phyloP scores from a whole-genome alignment of 306 rosid genomes.

The Hippophae gyantsensis region DNA sequence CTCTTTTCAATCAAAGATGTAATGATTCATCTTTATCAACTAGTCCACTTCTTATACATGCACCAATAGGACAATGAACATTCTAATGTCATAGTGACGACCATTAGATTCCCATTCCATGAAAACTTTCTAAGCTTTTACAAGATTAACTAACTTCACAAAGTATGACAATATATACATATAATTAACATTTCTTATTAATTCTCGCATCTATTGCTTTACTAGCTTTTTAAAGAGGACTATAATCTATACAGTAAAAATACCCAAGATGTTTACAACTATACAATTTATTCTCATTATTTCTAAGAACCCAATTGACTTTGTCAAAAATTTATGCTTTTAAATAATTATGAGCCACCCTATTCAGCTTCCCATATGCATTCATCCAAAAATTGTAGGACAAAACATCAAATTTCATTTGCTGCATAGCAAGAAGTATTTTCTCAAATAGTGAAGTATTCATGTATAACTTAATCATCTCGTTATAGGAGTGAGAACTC shows the following conservation, averaged over 20 bases:
- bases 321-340: conserved; percentile 46
- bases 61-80: conserved; percentile 79
- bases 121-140: conserved; percentile 52
- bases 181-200: conserved; percentile 45
- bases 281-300: conserved; percentile 60
- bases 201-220: conserved; percentile 53
- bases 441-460: conserved; percentile 45
- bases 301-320: conserved; percentile 40
- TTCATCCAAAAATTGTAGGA: conserved; percentile 86
- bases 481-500: conserved; percentile 53
- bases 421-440: conserved; percentile 51
- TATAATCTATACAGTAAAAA: conserved; percentile 17
- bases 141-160: conserved; percentile 57
- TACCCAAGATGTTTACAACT: conserved; percentile 53
- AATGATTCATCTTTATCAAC: conserved; percentile 62
- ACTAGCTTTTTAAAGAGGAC: conserved; percentile 57
- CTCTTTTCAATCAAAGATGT: conserved; percentile 55
- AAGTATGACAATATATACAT: conserved; percentile 52
- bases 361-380: conserved; percentile 39
- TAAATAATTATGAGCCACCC: conserved; percentile 39
- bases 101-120: conserved; percentile 61
- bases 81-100: conserved; percentile 55
- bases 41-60: conserved; percentile 60
- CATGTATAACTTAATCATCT: conserved; percentile 80
- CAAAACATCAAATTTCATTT: conserved; percentile 64